A percentile compares a stretch with the other conserved stretches of the same genome.
phyloP scores from a whole-genome alignment of 352 stramenopile species.

The Pythium oligandrum region DNA sequence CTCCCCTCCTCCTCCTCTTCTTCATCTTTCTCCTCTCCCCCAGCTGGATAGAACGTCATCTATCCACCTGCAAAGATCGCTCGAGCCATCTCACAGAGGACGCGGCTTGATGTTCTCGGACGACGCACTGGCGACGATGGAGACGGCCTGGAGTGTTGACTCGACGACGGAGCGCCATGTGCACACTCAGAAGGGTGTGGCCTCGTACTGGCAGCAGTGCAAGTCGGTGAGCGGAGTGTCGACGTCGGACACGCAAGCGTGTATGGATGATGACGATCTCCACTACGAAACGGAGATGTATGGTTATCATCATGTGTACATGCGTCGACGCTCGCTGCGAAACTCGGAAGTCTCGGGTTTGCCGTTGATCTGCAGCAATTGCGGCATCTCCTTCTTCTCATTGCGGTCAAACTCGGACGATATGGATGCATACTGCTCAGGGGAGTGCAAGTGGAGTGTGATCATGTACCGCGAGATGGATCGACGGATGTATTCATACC shows the following conservation, averaged over 20 bases:
- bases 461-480: constrained; percentile 85
- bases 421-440: constrained; percentile 78
- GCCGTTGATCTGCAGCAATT: constrained; percentile 77
- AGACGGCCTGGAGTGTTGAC: too few species aligned
- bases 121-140: too few species aligned
- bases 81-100: neutral
- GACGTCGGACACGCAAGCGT: too few species aligned
- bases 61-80: too few species aligned
- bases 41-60: too few species aligned
- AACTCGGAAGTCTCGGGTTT: constrained; percentile 45
- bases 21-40: neutral
- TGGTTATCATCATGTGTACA: constrained; percentile 13
- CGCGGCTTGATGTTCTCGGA: neutral
- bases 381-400: constrained; percentile 78
- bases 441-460: constrained; percentile 88
- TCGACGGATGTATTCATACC: constrained; percentile 49
- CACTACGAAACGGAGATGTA: constrained; percentile 2
- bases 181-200: constrained; percentile 4
- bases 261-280: constrained; percentile 3
- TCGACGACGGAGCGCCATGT: neutral
- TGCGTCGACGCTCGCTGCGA: constrained; percentile 10
- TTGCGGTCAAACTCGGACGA: constrained; percentile 58
- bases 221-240: too few species aligned
- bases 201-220: neutral
- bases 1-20: neutral